Evolutionary conservation across 83 land plant genomes (phyloP).

Genomic region (Diphasiastrum complanatum): DNA sequence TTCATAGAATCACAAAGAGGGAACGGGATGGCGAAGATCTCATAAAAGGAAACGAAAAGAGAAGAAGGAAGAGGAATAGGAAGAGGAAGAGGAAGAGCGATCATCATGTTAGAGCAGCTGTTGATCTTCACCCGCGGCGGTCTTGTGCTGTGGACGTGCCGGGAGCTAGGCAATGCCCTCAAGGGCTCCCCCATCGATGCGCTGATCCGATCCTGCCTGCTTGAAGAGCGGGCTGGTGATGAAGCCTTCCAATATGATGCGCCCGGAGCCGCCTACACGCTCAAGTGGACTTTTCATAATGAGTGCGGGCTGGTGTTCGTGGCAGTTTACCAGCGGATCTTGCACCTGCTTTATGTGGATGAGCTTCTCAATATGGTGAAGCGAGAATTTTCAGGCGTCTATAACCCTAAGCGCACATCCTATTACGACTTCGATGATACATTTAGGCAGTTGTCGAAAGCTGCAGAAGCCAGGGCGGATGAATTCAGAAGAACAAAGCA

Average conservation of each 20-base stretch:
- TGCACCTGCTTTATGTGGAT: conserved; percentile 89
- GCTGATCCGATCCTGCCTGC: conserved; percentile 84
- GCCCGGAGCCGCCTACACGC: conserved; percentile 75
- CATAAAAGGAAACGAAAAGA: too few relatives aligned
- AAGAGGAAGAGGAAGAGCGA: too few relatives aligned
- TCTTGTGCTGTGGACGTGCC: conserved; percentile 87
- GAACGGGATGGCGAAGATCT: too few relatives aligned
- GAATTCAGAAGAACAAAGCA: conserved; percentile 53
- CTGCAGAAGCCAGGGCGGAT: conserved; percentile 80
- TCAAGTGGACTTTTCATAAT: conserved; percentile 96
- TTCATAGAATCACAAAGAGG: too few relatives aligned
- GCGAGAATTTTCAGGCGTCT: conserved; percentile 61
- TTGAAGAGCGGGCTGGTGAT: conserved; percentile 89
- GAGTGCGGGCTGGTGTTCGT: conserved; percentile 93
- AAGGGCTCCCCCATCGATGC: conserved; percentile 94
- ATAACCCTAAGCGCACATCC: conserved; percentile 50
- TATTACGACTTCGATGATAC: conserved; percentile 82
- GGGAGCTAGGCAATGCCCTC: conserved; percentile 80
- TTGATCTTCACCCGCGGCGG: conserved; percentile 97
- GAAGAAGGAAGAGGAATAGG: too few relatives aligned
- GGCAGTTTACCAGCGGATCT: conserved; percentile 81
- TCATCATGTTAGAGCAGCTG: conserved; percentile 86
- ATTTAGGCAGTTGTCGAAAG: conserved; percentile 76
- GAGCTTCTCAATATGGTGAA: conserved; percentile 78
- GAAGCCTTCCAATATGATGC: conserved; percentile 70